Conservation (phyloP, 2,329 filamentous ascomycete species). For the Fusarium secorum region DNA sequence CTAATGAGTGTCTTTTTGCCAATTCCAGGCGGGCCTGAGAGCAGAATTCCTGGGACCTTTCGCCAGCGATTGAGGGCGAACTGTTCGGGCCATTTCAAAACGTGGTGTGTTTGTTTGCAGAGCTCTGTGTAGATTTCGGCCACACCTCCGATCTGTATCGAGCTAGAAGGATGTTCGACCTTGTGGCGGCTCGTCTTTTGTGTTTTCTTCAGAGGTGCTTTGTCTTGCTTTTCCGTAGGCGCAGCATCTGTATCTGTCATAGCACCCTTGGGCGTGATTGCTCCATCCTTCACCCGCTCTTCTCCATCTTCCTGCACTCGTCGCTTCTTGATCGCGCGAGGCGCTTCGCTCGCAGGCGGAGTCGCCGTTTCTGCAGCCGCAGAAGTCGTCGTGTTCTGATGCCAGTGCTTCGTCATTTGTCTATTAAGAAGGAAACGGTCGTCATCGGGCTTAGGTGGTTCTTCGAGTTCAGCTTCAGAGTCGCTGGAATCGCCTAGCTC, state of each 20-base stretch:
- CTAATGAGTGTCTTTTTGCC: too few species aligned
- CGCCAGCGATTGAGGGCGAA: too few species aligned
- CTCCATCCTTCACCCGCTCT: slow-evolving; percentile 31
- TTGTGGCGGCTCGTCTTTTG: slow-evolving; percentile 44
- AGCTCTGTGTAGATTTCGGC: slow-evolving; percentile 38
- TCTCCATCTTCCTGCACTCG: slow-evolving; percentile 42
- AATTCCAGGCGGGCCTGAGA: too few species aligned
- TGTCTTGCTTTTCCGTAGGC: slow-evolving; percentile 39
- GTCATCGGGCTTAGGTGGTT: slow-evolving; percentile 44
- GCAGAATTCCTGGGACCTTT: too few species aligned
- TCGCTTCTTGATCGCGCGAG: slow-evolving; percentile 46
- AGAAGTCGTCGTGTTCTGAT: slow-evolving; percentile 27
- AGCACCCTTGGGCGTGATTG: slow-evolving; percentile 21
- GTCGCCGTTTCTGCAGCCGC: not conserved
- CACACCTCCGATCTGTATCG: slow-evolving; percentile 41
- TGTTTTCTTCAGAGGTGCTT: slow-evolving; percentile 43
- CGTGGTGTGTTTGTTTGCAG: slow-evolving; percentile 5
- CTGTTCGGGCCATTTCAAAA: slow-evolving; percentile 31
- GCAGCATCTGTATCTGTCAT: slow-evolving; percentile 31
- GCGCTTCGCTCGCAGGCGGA: slow-evolving; percentile 25
- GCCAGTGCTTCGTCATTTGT: slow-evolving; percentile 54
- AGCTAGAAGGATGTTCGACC: slow-evolving; percentile 41
- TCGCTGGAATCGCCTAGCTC: slow-evolving; percentile 64
- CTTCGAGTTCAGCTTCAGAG: slow-evolving; percentile 58
- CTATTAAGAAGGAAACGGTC: slow-evolving; percentile 53